A percentile compares a stretch with the other conserved stretches of the same genome.
Evolutionary conservation across 345 rosid genomes (phyloP).

Genomic region (Orychophragmus violaceus): DNA sequence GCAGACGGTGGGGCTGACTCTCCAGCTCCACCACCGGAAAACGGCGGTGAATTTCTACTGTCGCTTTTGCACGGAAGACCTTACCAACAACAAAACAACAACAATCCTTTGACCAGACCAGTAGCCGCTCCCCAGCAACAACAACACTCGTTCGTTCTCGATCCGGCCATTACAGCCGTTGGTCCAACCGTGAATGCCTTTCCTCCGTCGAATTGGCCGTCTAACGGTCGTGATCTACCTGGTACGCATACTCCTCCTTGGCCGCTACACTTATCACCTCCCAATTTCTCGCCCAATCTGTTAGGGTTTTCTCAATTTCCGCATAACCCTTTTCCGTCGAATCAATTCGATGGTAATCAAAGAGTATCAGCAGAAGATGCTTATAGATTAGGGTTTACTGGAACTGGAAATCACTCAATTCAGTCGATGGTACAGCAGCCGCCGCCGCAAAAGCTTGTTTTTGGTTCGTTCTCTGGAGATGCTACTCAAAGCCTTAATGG

Average conservation of each 20-base stretch:
- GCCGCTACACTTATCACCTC: conserved; percentile 37
- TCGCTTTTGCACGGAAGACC: conserved; percentile 65
- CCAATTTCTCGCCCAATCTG: conserved; percentile 37
- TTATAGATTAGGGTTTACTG: conserved; percentile 43
- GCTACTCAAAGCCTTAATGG: conserved; percentile 32
- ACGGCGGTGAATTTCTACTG: conserved; percentile 73
- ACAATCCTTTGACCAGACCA: conserved; percentile 13
- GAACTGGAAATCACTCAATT: conserved; percentile 25
- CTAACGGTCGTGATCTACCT: conserved; percentile 42
- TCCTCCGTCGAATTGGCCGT: conserved; percentile 32
- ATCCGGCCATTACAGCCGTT: conserved; percentile 85
- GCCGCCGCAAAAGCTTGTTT: conserved; percentile 34
- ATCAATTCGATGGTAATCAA: conserved; percentile 34
- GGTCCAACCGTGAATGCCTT: conserved; percentile 45
- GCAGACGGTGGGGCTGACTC: conserved; percentile 50
- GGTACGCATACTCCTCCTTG: conserved; percentile 31
- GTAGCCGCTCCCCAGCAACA: conserved; percentile 13
- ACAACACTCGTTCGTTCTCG: conserved; percentile 30
- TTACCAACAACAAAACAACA: conserved; percentile 28
- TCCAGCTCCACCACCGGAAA: conserved; percentile 38
- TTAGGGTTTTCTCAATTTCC: conserved; percentile 50
- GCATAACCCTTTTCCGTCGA: conserved; percentile 21
- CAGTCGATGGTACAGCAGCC: conserved; percentile 30
- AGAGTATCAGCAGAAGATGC: conserved; percentile 38
- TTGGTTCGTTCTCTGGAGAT: conserved; percentile 57